phyloP scores from a whole-genome alignment of 2,329 filamentous ascomycete species.

The Acrocalymma vagum region DNA sequence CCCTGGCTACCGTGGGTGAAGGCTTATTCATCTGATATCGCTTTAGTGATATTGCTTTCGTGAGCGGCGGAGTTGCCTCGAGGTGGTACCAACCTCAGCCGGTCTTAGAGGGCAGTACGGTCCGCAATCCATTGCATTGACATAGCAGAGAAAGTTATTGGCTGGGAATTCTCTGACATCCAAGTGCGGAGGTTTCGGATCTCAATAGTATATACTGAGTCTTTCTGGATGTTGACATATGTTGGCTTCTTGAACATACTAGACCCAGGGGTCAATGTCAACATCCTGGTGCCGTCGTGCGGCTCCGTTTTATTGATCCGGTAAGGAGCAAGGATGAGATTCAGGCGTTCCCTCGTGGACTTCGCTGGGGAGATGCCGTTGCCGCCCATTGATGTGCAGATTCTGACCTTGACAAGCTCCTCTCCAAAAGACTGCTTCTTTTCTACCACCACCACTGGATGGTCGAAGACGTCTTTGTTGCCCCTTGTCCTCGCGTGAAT shows the following conservation, averaged over 20 bases:
- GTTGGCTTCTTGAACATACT: slow-evolving; percentile 21
- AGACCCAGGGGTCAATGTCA: slow-evolving; percentile 17
- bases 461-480: slow-evolving; percentile 6
- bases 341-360: slow-evolving; percentile 2
- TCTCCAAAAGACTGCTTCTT: slow-evolving; percentile 6
- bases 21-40: too few relatives aligned
- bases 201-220: slow-evolving; percentile 21
- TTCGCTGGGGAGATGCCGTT: slow-evolving; percentile 6
- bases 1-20: too few relatives aligned
- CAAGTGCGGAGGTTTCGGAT: slow-evolving; percentile 21
- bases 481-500: not conserved
- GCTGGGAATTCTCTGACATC: not conserved
- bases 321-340: slow-evolving; percentile 23
- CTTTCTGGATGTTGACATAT: slow-evolving; percentile 25
- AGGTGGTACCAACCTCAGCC: not conserved
- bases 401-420: slow-evolving; percentile 15
- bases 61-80: too few relatives aligned
- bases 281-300: slow-evolving; percentile 8
- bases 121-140: slow-evolving; percentile 18
- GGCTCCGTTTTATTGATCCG: not conserved
- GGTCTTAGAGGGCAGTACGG: not conserved
- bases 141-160: slow-evolving; percentile 13
- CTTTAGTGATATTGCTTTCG: too few relatives aligned
- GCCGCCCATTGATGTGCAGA: slow-evolving; percentile 19
- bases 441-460: slow-evolving; percentile 17